These are phyloP conservation scores for Barnettozyma pratensis DNA, from an alignment of 805 yeast species.

Conservation along the genomic window DNA sequence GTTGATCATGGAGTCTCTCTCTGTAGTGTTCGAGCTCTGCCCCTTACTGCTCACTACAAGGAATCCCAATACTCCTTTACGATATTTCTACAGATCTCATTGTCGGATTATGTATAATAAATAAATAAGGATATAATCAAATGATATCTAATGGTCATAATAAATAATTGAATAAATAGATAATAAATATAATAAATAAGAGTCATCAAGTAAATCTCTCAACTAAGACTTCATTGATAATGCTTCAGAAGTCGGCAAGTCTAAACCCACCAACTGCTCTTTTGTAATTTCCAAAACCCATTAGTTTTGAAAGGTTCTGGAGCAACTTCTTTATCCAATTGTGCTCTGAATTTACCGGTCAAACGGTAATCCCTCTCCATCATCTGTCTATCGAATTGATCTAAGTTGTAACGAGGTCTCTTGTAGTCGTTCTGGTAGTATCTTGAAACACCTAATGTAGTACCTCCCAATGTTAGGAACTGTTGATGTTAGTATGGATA, in stretches of 20 bases:
- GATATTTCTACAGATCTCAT: too few species aligned
- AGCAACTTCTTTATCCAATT: slow-evolving; percentile 59
- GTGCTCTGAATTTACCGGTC: slow-evolving; percentile 72
- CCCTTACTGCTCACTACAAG: too few species aligned
- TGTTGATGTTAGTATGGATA: slow-evolving; percentile 8
- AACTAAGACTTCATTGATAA: too few species aligned
- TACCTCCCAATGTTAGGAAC: slow-evolving; percentile 52
- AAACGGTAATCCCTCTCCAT: slow-evolving; percentile 71
- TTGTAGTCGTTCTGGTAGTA: slow-evolving; percentile 43
- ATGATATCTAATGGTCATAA: slow-evolving; percentile 1
- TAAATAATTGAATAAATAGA: slow-evolving; percentile 3
- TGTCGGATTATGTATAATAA: too few species aligned
- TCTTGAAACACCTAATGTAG: slow-evolving; percentile 39
- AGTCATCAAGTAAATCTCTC: background rate
- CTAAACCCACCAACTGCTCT: slow-evolving; percentile 23
- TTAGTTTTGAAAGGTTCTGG: slow-evolving; percentile 76
- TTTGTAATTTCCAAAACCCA: slow-evolving; percentile 34
- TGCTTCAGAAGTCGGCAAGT: too few species aligned
- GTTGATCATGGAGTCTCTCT: too few species aligned
- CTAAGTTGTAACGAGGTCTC: slow-evolving; percentile 48
- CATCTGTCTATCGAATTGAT: slow-evolving; percentile 46
- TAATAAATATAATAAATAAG: background rate
- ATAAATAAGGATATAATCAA: background rate
- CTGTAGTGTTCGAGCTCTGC: too few species aligned
- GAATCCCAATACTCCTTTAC: too few species aligned